These are phyloP conservation scores for Moricandia arvensis DNA, from an alignment of 345 rosid genomes.

Conservation along the genomic window DNA sequence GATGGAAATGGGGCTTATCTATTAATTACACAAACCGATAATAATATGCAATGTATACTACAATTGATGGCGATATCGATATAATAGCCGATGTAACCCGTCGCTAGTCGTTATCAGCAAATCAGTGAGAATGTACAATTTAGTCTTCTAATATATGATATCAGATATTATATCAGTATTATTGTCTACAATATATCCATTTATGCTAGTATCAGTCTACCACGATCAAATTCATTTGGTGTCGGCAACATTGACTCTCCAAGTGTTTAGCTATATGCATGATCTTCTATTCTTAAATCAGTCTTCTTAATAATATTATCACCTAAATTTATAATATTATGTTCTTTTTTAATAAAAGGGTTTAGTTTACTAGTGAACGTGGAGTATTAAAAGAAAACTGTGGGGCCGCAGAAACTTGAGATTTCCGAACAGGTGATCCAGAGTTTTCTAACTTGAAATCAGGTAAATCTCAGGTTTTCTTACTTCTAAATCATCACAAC, in stretches of 20 bases:
- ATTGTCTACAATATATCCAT: neutral
- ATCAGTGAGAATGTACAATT: neutral
- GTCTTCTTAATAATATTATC: neutral
- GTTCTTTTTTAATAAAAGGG: no score
- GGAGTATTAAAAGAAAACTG: neutral
- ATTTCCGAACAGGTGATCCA: neutral
- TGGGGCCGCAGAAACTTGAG: neutral
- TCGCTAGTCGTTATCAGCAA: neutral
- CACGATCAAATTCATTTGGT: neutral
- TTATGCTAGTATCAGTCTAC: neutral
- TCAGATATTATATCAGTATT: neutral
- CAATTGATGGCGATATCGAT: neutral
- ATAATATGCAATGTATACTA: neutral
- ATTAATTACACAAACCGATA: neutral
- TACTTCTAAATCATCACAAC: constrained; percentile 28
- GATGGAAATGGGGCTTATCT: neutral
- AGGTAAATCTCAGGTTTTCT: constrained; percentile 8
- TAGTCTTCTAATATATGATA: neutral
- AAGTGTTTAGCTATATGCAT: neutral
- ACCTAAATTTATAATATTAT: neutral
- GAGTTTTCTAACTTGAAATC: constrained; percentile 2
- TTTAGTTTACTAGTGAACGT: neutral
- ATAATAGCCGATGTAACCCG: neutral
- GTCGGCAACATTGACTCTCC: neutral
- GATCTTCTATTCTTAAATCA: neutral